These are phyloP conservation scores for Wickerhamomyces xylosicus DNA, from an alignment of 805 yeast species.

Conservation along the genomic window DNA sequence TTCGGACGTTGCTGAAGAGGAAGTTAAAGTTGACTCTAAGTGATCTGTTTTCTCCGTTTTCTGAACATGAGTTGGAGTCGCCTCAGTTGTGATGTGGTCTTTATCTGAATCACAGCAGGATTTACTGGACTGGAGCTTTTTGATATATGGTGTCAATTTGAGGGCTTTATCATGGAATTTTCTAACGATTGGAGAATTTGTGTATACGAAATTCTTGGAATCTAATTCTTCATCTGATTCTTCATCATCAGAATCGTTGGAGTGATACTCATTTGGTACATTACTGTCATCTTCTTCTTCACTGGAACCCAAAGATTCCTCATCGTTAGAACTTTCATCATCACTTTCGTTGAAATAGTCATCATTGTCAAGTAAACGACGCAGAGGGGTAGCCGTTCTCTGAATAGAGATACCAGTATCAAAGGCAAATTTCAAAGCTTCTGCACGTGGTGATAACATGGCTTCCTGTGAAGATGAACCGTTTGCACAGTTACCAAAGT, in stretches of 20 bases:
- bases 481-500: not conserved
- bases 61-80: not conserved
- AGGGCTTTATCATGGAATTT: slow-evolving; percentile 10
- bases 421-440: slow-evolving; percentile 75
- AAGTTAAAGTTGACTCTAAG: not conserved
- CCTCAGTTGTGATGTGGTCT: not conserved
- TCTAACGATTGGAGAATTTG: slow-evolving; percentile 12
- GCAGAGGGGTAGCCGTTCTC: slow-evolving; percentile 29
- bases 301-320: slow-evolving; percentile 4
- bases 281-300: slow-evolving; percentile 4
- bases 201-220: slow-evolving; percentile 4
- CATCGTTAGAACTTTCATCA: slow-evolving; percentile 8
- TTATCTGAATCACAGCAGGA: not conserved
- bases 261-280: slow-evolving; percentile 5
- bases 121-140: not conserved
- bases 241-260: slow-evolving; percentile 3
- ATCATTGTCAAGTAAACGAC: slow-evolving; percentile 16
- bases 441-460: slow-evolving; percentile 60
- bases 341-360: slow-evolving; percentile 19
- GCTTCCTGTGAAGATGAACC: slow-evolving; percentile 2
- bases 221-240: slow-evolving; percentile 5
- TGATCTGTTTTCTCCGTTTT: too few relatives aligned
- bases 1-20: not conserved
- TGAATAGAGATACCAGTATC: slow-evolving; percentile 82
- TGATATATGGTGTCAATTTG: slow-evolving; percentile 13